Evolutionary conservation across 2,329 filamentous ascomycete genomes (phyloP).

Genomic region (Monosporascus sp.): DNA sequence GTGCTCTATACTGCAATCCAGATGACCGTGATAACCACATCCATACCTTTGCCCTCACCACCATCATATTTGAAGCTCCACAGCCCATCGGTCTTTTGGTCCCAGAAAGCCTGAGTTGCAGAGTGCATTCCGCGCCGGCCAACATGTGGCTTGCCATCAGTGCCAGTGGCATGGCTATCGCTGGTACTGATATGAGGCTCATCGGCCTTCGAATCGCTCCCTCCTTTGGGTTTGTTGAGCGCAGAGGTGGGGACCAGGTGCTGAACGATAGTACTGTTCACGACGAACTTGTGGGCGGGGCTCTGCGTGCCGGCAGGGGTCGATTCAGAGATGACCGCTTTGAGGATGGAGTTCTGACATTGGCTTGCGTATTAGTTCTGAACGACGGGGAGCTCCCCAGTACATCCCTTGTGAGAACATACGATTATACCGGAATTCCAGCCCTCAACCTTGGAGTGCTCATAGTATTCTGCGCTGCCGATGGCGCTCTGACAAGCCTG

Average conservation of each 20-base stretch:
- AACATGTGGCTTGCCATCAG: slow-evolving; percentile 63
- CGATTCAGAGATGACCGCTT: slow-evolving; percentile 71
- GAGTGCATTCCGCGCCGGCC: slow-evolving; percentile 88
- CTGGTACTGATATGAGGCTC: slow-evolving; percentile 51
- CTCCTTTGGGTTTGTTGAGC: slow-evolving; percentile 52
- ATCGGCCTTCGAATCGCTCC: slow-evolving; percentile 41
- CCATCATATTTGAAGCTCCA: slow-evolving; percentile 82
- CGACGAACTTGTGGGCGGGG: slow-evolving; percentile 83
- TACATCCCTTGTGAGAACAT: slow-evolving; percentile 29
- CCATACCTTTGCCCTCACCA: slow-evolving; percentile 60
- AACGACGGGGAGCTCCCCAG: too few species aligned
- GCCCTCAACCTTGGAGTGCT: slow-evolving; percentile 74
- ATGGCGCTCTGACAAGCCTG: slow-evolving; percentile 82
- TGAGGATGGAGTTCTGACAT: slow-evolving; percentile 66
- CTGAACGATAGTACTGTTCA: slow-evolving; percentile 98
- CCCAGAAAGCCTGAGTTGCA: slow-evolving; percentile 82
- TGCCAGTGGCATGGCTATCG: slow-evolving; percentile 46
- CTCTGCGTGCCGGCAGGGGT: slow-evolving; percentile 50
- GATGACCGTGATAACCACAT: slow-evolving; percentile 67
- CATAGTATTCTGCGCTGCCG: slow-evolving; percentile 70
- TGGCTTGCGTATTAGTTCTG: slow-evolving; percentile 1
- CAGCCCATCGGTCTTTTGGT: slow-evolving; percentile 85
- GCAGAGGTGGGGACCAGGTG: slow-evolving; percentile 68
- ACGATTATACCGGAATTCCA: slow-evolving; percentile 97
- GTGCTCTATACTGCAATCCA: slow-evolving; percentile 62